Evolutionary conservation across 768 basidiomycete genomes (phyloP).

Genomic region (Cyclocybe aegerita): DNA sequence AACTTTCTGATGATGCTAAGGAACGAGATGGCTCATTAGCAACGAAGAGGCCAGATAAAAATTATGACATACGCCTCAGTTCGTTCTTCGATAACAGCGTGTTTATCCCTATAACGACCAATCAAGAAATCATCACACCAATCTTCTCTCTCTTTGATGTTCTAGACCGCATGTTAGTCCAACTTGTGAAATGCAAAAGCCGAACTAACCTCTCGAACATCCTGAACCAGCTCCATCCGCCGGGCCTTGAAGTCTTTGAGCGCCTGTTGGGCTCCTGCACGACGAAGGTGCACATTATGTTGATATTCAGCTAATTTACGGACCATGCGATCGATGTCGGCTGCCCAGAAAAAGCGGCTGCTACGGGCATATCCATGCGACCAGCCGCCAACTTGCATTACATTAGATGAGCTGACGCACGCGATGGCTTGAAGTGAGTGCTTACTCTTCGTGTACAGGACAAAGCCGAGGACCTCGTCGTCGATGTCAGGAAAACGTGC

Average conservation of each 20-base stretch:
- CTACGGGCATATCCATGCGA: conserved; percentile 20
- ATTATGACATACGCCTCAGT: too few species aligned
- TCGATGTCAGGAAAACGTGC: conserved; percentile 26
- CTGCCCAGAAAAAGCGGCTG: conserved; percentile 32
- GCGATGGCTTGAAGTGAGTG: not conserved
- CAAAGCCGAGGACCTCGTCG: conserved; percentile 21
- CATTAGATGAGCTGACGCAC: not conserved
- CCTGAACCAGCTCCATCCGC: conserved; percentile 11
- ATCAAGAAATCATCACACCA: too few species aligned
- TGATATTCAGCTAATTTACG: conserved; percentile 11
- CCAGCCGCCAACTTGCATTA: conserved; percentile 27
- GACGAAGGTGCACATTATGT: conserved; percentile 17
- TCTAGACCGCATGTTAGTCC: not conserved
- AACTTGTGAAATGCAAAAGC: not conserved
- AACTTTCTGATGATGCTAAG: conserved; percentile 5
- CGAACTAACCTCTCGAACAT: conserved; percentile 11
- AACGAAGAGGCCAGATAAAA: too few species aligned
- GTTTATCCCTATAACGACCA: too few species aligned
- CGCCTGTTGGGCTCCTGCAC: conserved; percentile 21
- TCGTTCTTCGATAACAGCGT: too few species aligned
- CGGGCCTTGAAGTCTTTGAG: conserved; percentile 22
- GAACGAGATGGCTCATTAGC: too few species aligned
- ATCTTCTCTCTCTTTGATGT: too few species aligned
- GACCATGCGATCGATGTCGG: conserved; percentile 26
- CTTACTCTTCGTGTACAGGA: conserved; percentile 31